Percentiles rank a stretch among this genome's conserved stretches.
phyloP scores from a whole-genome alignment of 257 asterid genomes.

The Capsicum rhomboideum region DNA sequence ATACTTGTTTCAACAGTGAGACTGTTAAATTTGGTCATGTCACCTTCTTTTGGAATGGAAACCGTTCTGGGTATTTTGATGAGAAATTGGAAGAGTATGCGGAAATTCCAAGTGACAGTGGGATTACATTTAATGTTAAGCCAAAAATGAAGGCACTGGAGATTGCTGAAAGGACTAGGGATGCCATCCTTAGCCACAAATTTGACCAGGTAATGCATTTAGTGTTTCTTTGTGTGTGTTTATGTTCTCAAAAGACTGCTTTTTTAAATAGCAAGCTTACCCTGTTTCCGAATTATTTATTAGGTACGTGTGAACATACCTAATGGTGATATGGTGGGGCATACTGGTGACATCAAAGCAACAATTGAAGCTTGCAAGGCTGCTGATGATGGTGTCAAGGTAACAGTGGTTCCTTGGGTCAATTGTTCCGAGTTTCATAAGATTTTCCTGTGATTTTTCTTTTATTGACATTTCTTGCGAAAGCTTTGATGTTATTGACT shows the following conservation, averaged over 20 bases:
- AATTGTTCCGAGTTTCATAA: neutral
- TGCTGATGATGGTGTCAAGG: constrained; percentile 96
- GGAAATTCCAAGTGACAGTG: constrained; percentile 86
- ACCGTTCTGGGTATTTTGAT: constrained; percentile 87
- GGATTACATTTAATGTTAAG: constrained; percentile 81
- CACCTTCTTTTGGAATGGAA: constrained; percentile 92
- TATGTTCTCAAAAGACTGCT: neutral
- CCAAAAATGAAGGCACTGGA: constrained; percentile 97
- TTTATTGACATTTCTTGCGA: neutral
- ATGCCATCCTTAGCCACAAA: constrained; percentile 77
- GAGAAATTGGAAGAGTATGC: constrained; percentile 76
- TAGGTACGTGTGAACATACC: constrained; percentile 92
- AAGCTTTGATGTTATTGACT: neutral
- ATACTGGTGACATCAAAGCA: constrained; percentile 93
- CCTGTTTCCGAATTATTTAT: neutral
- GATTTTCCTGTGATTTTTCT: neutral
- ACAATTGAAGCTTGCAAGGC: constrained; percentile 90
- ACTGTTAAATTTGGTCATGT: constrained; percentile 93
- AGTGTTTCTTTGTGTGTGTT: neutral
- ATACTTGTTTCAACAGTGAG: constrained; percentile 44
- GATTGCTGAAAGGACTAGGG: constrained; percentile 92
- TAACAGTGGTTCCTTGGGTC: constrained; percentile 18
- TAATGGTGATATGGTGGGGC: constrained; percentile 96
- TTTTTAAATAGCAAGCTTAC: neutral
- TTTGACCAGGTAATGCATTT: constrained; percentile 68